Conservation (phyloP, 2,329 filamentous ascomycete genomes). For the Cytospora piceae region DNA sequence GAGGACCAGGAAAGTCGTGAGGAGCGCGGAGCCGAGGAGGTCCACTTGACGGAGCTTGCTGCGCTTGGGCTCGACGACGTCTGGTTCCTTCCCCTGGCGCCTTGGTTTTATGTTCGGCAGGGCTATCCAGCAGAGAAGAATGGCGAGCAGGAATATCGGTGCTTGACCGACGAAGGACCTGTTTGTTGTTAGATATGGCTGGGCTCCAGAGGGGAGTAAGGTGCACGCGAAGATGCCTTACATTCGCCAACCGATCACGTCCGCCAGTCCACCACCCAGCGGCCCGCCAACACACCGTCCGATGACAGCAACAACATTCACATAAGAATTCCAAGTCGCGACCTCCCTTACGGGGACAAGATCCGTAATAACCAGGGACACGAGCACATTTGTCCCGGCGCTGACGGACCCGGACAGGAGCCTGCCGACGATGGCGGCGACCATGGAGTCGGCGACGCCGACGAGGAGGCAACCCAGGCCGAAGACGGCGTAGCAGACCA, state of each 20-base stretch:
- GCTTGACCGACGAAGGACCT: conserved; percentile 62
- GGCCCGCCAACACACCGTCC: conserved; percentile 58
- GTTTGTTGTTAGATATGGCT: background rate
- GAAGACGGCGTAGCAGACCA: conserved; percentile 55
- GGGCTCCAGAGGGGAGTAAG: background rate
- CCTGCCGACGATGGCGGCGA: conserved; percentile 54
- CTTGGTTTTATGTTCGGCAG: conserved; percentile 39
- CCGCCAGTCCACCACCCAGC: conserved; percentile 63
- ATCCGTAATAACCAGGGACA: conserved; percentile 57
- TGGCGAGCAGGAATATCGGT: conserved; percentile 57
- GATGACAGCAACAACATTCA: conserved; percentile 56
- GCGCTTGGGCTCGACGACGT: conserved; percentile 30
- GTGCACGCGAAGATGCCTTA: conserved; percentile 36
- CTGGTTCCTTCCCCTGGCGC: conserved; percentile 17
- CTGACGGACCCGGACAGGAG: conserved; percentile 56
- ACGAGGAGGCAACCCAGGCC: conserved; percentile 46
- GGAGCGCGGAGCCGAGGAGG: conserved; percentile 57
- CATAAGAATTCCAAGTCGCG: conserved; percentile 56
- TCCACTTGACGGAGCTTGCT: conserved; percentile 57
- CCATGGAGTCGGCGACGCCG: conserved; percentile 51
- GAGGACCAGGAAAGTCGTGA: conserved; percentile 43
- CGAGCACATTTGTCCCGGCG: conserved; percentile 55
- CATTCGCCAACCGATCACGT: conserved; percentile 70
- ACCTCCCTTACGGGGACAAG: conserved; percentile 56
- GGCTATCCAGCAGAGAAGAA: conserved; percentile 42